Evolutionary conservation across 2,329 filamentous ascomycete species (phyloP), one percentile per base, ranked within the genome.

Genomic region (Fusarium duplospermum): DNA sequence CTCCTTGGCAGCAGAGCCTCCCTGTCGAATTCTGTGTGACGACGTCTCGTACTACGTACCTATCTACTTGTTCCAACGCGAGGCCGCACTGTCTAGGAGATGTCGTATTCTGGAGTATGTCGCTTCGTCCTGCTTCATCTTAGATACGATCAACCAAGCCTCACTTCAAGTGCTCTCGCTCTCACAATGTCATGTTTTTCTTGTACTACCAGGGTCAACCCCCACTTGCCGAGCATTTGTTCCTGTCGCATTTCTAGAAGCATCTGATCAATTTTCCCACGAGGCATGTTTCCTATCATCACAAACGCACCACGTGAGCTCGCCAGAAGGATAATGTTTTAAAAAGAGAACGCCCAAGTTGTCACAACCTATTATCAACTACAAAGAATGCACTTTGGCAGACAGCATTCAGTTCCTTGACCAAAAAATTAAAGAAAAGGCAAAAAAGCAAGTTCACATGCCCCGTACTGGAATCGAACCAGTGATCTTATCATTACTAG

Each of bases 401-500:
- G 7, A 45, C n/a, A n/a, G n/a, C n/a, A n/a, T n/a, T 33, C 31
- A 2, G 10, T 33, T 33, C 3, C 31, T 33, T 13, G 31, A 33
- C 13, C 31, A 13, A 33, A 33, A 33, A 33, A 33, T 33, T 4
- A 2, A 33, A 33, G 31, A 13, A 33, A 14, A 5, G 11, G 38
- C 36, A 38, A 54, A 36, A 24, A 40, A 14, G 24, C 40, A 20
- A 45, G 67, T 69, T 11, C 74, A 47, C 40, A 33, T 80, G 77
- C 79, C 78, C 74, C 77, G 73, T 81, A 77, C 74, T 74, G 74
- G 78, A 80, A 80, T 81, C 79, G 79, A 81, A 81, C 79, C 76
- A 75, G 74, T 78, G 79, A 80, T 79, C 79, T 81, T 80, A 73
- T 80, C 79, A 81, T 79, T 81, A 81, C 79, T 81, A 81, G 79